Percentiles rank a stretch among this genome's conserved stretches.
Conservation (phyloP, 495 filamentous ascomycete species). For the Geopyxis carbonaria region DNA sequence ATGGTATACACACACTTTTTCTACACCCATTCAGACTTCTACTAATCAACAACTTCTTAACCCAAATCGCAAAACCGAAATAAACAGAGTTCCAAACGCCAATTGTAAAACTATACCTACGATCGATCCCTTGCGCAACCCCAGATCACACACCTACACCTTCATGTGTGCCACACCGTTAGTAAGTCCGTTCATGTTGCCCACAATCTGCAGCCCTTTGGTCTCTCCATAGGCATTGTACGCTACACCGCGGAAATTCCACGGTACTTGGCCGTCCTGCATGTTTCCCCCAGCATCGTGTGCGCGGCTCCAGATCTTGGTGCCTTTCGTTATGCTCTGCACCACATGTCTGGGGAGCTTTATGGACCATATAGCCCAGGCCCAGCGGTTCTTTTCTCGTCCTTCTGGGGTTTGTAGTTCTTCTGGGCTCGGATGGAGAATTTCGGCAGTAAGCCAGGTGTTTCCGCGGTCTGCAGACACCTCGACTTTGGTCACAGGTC, state of each 20-base stretch:
- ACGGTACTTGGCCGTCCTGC: conserved; percentile 32
- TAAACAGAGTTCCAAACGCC: too few relatives aligned
- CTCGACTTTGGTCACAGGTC: conserved; percentile 38
- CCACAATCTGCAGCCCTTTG: conserved; percentile 28
- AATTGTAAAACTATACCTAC: too few relatives aligned
- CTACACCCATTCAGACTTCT: too few relatives aligned
- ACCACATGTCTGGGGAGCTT: conserved; percentile 5
- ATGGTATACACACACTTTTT: too few relatives aligned
- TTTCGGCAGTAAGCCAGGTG: conserved; percentile 35
- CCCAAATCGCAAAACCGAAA: too few relatives aligned
- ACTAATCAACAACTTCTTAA: too few relatives aligned
- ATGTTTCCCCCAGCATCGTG: conserved; percentile 35
- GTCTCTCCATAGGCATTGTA: conserved; percentile 45
- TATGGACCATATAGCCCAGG: conserved; percentile 21
- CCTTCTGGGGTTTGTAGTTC: conserved; percentile 8
- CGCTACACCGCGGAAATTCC: conserved; percentile 44
- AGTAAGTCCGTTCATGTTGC: too few relatives aligned
- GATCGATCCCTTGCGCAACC: too few relatives aligned
- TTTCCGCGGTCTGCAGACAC: conserved; percentile 33
- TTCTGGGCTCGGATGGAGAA: conserved; percentile 16
- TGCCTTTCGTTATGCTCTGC: conserved; percentile 24
- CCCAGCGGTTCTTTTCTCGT: conserved; percentile 19
- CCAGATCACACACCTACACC: too few relatives aligned
- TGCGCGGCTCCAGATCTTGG: conserved; percentile 35
- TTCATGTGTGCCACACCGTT: too few relatives aligned